These are phyloP conservation scores for Cyphellophora attinorum DNA, from an alignment of 2,329 filamentous ascomycete genomes.

Conservation along the genomic window DNA sequence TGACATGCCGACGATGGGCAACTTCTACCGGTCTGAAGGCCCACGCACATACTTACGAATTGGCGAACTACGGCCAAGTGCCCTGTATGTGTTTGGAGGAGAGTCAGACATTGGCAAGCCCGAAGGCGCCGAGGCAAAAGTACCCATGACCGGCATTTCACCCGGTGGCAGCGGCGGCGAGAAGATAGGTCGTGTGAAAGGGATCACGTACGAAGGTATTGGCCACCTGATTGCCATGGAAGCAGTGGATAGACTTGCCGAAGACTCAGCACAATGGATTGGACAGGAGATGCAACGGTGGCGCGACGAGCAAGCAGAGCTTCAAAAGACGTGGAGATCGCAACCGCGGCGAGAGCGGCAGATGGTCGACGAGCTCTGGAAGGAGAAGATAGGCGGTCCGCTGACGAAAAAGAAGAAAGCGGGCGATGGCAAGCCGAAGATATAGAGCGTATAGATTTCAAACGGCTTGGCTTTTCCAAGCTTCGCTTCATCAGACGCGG, in stretches of 20 bases:
- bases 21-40: conserved; percentile 36
- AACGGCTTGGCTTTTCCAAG: no score
- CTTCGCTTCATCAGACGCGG: no score
- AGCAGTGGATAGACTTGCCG: conserved; percentile 18
- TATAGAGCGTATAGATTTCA: no score
- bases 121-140: conserved; percentile 29
- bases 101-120: conserved; percentile 32
- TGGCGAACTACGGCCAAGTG: conserved; percentile 34
- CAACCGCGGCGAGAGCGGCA: conserved; percentile 17
- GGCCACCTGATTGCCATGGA: conserved; percentile 22
- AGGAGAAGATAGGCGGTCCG: conserved; percentile 15
- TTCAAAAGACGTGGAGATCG: conserved; percentile 11
- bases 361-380: conserved; percentile 18
- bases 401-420: conserved; percentile 11
- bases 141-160: conserved; percentile 29
- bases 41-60: conserved; percentile 28
- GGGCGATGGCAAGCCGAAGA: conserved; percentile 17
- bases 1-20: conserved; percentile 21
- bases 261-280: conserved; percentile 14
- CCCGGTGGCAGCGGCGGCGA: conserved; percentile 39
- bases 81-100: conserved; percentile 35
- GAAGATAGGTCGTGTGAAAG: conserved; percentile 34
- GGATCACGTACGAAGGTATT: conserved; percentile 16
- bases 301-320: conserved; percentile 16
- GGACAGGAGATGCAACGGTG: conserved; percentile 15